Conservation (phyloP, 352 stramenopile genomes). For the Lagenidium giganteum region DNA sequence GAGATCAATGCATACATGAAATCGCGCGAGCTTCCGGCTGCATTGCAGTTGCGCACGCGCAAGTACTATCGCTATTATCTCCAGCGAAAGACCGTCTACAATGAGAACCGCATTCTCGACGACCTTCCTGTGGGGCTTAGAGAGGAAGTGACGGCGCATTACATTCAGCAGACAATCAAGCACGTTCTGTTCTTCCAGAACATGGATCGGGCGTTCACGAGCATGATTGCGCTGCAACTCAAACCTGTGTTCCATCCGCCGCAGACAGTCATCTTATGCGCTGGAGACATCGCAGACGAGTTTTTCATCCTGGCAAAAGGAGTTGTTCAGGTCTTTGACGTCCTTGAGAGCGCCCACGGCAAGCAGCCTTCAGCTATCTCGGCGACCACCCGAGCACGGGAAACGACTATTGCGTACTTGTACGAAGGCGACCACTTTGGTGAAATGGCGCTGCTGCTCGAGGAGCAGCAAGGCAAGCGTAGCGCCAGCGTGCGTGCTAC, state of each 20-base stretch:
- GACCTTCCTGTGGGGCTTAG: constrained; percentile 8
- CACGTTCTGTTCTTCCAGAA: constrained; percentile 12
- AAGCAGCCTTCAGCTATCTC: background rate
- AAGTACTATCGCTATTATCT: constrained; percentile 31
- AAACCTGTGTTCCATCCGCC: constrained; percentile 12
- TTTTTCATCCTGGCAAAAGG: constrained; percentile 16
- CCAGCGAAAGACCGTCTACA: constrained; percentile 27
- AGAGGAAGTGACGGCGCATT: constrained; percentile 11
- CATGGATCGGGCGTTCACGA: constrained; percentile 10
- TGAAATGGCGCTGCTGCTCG: constrained; percentile 51
- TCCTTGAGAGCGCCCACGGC: too few species aligned
- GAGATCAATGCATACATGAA: constrained; percentile 50
- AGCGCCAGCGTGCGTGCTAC: constrained; percentile 1
- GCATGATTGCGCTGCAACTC: constrained; percentile 9
- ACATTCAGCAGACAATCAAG: constrained; percentile 13
- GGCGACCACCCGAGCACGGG: too few species aligned
- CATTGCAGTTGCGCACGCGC: constrained; percentile 27
- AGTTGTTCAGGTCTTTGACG: constrained; percentile 1
- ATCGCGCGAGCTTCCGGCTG: constrained; percentile 32
- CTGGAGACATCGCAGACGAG: constrained; percentile 5
- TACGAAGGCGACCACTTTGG: constrained; percentile 56
- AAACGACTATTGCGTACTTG: background rate
- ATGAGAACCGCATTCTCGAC: constrained; percentile 19
- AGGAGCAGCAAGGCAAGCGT: background rate
- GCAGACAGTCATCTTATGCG: constrained; percentile 4